Percentiles rank a stretch among this genome's conserved stretches.
phyloP scores from a whole-genome alignment of 192 early-diverging fungal species.

The Geranomyces michiganensis region DNA sequence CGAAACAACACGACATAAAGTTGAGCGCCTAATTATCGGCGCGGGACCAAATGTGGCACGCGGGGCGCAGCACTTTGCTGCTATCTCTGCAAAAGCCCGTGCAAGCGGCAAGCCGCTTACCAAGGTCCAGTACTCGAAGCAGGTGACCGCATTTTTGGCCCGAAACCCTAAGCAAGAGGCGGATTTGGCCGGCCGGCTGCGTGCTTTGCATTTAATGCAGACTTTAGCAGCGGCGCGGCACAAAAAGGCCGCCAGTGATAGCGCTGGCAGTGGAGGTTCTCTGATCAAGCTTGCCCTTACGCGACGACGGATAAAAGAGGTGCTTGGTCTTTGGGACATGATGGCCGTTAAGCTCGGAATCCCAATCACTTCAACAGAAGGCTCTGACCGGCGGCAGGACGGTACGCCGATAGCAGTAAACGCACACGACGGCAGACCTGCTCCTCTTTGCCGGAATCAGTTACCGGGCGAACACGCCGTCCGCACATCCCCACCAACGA shows the following conservation, averaged over 20 bases:
- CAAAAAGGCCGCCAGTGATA: neutral
- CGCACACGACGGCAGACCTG: too few relatives aligned
- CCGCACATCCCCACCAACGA: too few relatives aligned
- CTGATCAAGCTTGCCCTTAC: neutral
- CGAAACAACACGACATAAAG: neutral
- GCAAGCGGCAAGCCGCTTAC: neutral
- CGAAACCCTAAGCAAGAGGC: constrained; percentile 7
- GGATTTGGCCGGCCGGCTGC: neutral
- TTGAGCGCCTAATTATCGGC: neutral
- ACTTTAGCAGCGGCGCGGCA: neutral
- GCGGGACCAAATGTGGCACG: neutral
- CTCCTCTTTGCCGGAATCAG: too few relatives aligned
- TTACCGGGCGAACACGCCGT: too few relatives aligned
- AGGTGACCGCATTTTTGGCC: neutral
- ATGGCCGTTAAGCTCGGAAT: constrained; percentile 1
- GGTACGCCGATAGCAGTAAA: too few relatives aligned
- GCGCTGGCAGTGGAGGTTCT: neutral
- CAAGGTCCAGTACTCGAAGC: neutral
- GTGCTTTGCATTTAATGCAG: neutral
- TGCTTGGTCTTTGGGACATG: constrained; percentile 4
- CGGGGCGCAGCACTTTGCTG: neutral
- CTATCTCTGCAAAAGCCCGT: neutral
- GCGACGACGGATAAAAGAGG: neutral
- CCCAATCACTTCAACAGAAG: neutral
- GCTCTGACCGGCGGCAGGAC: too few relatives aligned